Conservation (phyloP, 139 green algal genomes). For the Chlamydomonas eustigma region DNA sequence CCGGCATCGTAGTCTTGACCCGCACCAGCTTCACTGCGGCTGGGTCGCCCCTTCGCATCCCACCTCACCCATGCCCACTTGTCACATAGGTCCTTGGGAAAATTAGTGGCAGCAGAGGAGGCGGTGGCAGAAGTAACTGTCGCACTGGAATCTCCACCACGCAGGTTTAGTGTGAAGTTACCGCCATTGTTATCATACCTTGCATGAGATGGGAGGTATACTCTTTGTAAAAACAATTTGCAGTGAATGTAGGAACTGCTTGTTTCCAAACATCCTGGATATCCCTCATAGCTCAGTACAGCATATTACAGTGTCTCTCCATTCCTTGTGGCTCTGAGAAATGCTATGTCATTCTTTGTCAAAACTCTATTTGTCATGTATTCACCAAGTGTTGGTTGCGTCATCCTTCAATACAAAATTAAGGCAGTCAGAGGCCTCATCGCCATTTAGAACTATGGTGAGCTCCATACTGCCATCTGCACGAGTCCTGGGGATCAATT, state of each 20-base stretch:
- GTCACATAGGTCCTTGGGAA: conserved; percentile 73
- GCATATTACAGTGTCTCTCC: too few species aligned
- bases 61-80: conserved; percentile 96
- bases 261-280: conserved; percentile 39
- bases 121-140: not conserved
- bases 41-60: conserved; percentile 49
- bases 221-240: too few species aligned
- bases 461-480: conserved; percentile 19
- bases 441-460: conserved; percentile 51
- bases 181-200: conserved; percentile 73
- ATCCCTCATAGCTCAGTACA: too few species aligned
- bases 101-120: not conserved
- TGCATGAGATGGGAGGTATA: too few species aligned
- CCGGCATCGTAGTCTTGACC: conserved; percentile 29
- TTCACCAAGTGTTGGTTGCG: conserved; percentile 63
- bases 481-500: not conserved
- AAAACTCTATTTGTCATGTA: not conserved
- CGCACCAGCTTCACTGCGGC: conserved; percentile 21
- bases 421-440: conserved; percentile 74
- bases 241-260: too few species aligned
- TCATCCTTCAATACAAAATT: conserved; percentile 96
- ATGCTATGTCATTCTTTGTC: not conserved
- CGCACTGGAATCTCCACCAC: not conserved
- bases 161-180: conserved; percentile 84
- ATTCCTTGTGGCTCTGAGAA: not conserved